Conservation (phyloP, 1,139 yeast species). For the Oligophagozyma castellii region DNA sequence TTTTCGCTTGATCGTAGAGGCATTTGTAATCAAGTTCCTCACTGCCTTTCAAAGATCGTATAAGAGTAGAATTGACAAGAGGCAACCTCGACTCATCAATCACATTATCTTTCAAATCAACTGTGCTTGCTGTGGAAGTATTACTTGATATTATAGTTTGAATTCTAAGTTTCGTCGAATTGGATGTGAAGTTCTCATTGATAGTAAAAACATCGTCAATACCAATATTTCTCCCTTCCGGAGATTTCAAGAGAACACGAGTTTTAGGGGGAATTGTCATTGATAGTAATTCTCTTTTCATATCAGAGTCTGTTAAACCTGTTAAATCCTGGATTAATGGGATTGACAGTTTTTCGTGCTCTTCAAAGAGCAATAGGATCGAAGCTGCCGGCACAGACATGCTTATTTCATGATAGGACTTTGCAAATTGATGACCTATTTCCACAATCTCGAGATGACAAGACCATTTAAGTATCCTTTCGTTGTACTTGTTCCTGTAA, state of each 20-base stretch:
- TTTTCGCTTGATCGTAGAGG: constrained; percentile 76
- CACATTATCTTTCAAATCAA: constrained; percentile 23
- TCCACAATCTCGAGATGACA: constrained; percentile 76
- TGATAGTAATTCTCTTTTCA: constrained; percentile 68
- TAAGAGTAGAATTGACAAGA: too few relatives aligned
- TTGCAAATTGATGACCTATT: constrained; percentile 50
- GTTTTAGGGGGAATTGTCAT: constrained; percentile 77
- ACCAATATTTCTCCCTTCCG: constrained; percentile 61
- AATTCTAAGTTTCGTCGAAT: constrained; percentile 62
- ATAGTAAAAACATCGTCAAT: constrained; percentile 51
- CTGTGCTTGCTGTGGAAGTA: background rate
- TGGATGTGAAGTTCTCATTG: constrained; percentile 59
- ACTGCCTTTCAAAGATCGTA: too few relatives aligned
- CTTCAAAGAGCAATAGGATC: constrained; percentile 56
- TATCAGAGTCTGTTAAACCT: constrained; percentile 56
- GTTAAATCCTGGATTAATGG: constrained; percentile 55
- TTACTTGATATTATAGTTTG: constrained; percentile 39
- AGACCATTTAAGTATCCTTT: constrained; percentile 71
- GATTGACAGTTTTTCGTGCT: constrained; percentile 39
- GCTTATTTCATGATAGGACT: constrained; percentile 63
- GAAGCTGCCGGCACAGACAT: constrained; percentile 73
- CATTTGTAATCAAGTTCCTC: too few relatives aligned
- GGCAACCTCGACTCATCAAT: constrained; percentile 51
- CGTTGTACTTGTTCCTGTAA: constrained; percentile 53
- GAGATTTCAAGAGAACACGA: constrained; percentile 55